Evolutionary conservation across 208 protist genomes (phyloP).

Genomic region (Crithidia thermophila): DNA sequence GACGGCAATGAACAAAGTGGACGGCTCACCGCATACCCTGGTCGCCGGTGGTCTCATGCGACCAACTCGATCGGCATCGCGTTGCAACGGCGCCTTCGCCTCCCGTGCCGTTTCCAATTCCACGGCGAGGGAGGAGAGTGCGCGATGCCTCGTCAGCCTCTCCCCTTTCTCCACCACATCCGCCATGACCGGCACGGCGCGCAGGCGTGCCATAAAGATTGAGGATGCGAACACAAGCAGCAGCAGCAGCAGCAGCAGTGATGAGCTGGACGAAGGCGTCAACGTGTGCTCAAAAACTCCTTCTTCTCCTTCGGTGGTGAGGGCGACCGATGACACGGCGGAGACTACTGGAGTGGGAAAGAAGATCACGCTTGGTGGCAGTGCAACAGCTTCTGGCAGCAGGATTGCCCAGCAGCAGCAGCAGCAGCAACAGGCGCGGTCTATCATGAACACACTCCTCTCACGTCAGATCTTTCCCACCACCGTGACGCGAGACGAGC

Average conservation of each 20-base stretch:
- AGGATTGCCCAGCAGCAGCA: slow-evolving; percentile 1
- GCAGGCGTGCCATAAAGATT: neutral
- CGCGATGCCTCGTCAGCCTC: slow-evolving; percentile 30
- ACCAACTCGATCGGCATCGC: no score
- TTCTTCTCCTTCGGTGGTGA: no score
- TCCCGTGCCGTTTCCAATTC: slow-evolving; percentile 1
- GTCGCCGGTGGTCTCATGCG: no score
- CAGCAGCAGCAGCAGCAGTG: neutral
- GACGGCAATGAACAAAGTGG: no score
- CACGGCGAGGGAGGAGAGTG: slow-evolving; percentile 16
- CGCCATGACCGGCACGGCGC: neutral
- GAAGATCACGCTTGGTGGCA: no score
- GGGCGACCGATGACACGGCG: no score
- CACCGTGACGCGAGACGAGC: neutral
- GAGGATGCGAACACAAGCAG: neutral
- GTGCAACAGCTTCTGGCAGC: no score
- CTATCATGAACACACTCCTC: slow-evolving; percentile 26
- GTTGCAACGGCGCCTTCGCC: neutral
- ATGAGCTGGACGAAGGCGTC: neutral
- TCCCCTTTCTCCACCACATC: slow-evolving; percentile 35
- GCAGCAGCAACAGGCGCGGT: slow-evolving; percentile 5
- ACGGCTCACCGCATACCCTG: no score
- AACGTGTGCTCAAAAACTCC: no score
- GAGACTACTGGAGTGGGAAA: no score
- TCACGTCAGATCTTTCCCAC: slow-evolving; percentile 24